Conservation (phyloP, 2,329 filamentous ascomycete genomes). For the Diaporthe eres region DNA sequence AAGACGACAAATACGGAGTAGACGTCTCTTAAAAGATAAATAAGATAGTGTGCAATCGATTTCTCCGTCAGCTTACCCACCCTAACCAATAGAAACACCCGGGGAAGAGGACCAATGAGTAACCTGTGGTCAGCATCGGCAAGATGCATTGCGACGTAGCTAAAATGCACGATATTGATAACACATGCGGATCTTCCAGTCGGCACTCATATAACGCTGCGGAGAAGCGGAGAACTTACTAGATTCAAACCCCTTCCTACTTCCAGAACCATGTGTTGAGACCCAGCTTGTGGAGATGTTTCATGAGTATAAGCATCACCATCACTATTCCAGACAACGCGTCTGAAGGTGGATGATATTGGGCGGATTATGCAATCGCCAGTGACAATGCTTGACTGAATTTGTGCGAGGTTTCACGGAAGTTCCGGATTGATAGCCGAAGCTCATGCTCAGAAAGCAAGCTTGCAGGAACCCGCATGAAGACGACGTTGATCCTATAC, state of each 20-base stretch:
- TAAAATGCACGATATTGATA: slow-evolving; percentile 2
- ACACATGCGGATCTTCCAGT: not conserved
- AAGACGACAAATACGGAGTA: not conserved
- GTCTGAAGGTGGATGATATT: not conserved
- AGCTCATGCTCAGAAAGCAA: not conserved
- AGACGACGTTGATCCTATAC: not conserved
- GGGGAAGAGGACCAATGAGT: not conserved
- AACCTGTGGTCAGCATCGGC: not conserved
- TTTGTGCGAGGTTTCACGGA: not conserved
- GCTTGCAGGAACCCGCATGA: not conserved
- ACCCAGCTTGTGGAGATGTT: not conserved
- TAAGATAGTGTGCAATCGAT: not conserved
- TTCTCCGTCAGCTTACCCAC: not conserved
- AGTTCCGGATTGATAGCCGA: not conserved
- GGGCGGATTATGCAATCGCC: not conserved
- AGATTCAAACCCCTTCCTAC: not conserved
- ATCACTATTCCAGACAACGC: not conserved
- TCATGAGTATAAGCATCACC: not conserved
- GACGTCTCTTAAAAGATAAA: not conserved
- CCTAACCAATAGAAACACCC: not conserved
- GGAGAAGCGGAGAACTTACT: not conserved
- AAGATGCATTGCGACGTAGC: slow-evolving; percentile 15
- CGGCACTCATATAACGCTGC: not conserved
- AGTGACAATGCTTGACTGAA: too few relatives aligned
- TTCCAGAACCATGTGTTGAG: too few relatives aligned